These are phyloP conservation scores for Hura crepitans DNA, from an alignment of 441 rosid species.

Conservation along the genomic window DNA sequence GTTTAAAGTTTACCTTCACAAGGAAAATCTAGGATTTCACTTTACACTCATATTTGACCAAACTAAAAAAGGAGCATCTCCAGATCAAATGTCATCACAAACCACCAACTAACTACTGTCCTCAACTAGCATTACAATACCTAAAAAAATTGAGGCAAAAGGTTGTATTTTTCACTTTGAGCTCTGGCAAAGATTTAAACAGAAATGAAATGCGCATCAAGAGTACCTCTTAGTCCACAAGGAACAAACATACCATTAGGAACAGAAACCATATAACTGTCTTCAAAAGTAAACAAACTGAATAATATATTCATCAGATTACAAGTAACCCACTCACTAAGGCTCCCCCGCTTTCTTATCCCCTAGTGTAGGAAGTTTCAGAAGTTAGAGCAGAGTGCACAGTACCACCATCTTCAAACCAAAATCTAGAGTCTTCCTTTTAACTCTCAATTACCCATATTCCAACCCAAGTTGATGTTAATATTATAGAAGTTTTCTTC, in stretches of 20 bases:
- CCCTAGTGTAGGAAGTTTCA: background rate
- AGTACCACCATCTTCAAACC: background rate
- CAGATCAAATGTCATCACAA: background rate
- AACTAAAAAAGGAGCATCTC: background rate
- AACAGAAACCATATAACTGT: background rate
- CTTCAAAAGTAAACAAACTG: background rate
- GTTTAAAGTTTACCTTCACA: background rate
- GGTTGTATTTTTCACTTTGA: too few relatives aligned
- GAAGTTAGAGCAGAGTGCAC: background rate
- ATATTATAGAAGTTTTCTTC: background rate
- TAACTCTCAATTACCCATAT: too few relatives aligned
- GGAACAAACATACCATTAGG: background rate
- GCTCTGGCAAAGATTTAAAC: background rate
- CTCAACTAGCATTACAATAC: background rate
- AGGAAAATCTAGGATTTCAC: background rate
- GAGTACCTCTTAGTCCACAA: background rate
- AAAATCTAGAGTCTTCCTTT: background rate
- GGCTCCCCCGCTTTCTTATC: background rate
- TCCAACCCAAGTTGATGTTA: background rate
- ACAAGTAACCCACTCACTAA: background rate
- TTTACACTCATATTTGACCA: background rate
- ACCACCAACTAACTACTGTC: slow-evolving; percentile 1
- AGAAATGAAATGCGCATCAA: background rate
- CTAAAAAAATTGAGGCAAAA: background rate
- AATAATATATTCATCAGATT: background rate